phyloP scores from a whole-genome alignment of 23 red algal species.

The Gracilaria vermiculophylla region DNA sequence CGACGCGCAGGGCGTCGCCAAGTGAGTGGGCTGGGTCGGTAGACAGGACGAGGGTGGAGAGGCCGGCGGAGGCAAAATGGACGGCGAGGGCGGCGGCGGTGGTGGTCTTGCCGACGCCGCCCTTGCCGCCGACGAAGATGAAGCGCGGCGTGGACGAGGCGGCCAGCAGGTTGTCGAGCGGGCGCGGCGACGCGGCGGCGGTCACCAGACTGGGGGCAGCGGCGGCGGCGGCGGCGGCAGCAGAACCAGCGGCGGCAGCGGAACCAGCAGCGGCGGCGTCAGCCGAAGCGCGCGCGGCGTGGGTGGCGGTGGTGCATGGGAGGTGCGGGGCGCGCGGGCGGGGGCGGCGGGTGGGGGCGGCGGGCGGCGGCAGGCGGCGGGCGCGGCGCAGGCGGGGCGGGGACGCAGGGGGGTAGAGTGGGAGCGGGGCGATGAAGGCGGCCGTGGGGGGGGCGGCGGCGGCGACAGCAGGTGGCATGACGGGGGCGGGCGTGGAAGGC shows the following conservation, averaged over 20 bases:
- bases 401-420: too few species aligned
- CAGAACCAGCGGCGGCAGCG: neutral
- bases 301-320: neutral
- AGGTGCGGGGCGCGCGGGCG: neutral
- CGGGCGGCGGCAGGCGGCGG: neutral
- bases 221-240: neutral
- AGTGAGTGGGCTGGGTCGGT: constrained; percentile 97
- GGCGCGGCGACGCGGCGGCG: neutral
- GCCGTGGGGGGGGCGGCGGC: neutral
- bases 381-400: too few species aligned
- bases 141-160: constrained; percentile 31
- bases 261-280: too few species aligned
- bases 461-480: neutral
- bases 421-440: neutral
- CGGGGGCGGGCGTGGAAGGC: neutral
- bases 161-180: constrained; percentile 27
- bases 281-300: neutral
- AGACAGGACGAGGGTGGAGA: constrained; percentile 86
- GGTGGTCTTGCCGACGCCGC: constrained; percentile 96
- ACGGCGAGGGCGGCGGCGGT: constrained; percentile 81
- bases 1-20: constrained; percentile 84
- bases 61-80: constrained; percentile 65
- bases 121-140: constrained; percentile 92
- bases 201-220: neutral
- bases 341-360: neutral